A percentile compares a stretch with the other conserved stretches of the same genome.
These are phyloP conservation scores for Blastomyces parvus DNA, from an alignment of 2,329 filamentous ascomycete species.

Conservation along the genomic window DNA sequence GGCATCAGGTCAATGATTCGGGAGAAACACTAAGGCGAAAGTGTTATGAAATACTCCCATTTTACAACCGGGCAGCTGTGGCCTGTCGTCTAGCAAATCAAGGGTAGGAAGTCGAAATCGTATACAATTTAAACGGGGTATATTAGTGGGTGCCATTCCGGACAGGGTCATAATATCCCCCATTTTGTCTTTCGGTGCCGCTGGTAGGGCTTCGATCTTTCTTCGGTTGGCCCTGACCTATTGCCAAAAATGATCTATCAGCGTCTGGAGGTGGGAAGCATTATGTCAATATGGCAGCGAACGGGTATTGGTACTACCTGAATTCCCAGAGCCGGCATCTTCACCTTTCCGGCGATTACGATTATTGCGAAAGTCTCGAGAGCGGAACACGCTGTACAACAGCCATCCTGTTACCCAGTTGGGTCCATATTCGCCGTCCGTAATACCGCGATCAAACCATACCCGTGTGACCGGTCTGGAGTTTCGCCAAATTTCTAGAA, in stretches of 20 bases:
- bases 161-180: slow-evolving; percentile 35
- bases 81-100: slow-evolving; percentile 2
- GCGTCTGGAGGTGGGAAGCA: neutral
- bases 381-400: slow-evolving; percentile 41
- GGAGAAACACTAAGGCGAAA: neutral
- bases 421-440: slow-evolving; percentile 36
- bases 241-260: slow-evolving; percentile 7
- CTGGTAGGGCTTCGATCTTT: slow-evolving; percentile 17
- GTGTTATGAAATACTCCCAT: slow-evolving; percentile 24
- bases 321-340: slow-evolving; percentile 15
- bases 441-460: slow-evolving; percentile 34
- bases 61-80: neutral
- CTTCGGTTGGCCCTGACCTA: slow-evolving; percentile 20
- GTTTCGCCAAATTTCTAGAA: slow-evolving; percentile 36
- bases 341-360: slow-evolving; percentile 35
- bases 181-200: slow-evolving; percentile 20
- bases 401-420: slow-evolving; percentile 41
- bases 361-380: slow-evolving; percentile 39
- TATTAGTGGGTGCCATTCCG: slow-evolving; percentile 27
- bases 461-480: slow-evolving; percentile 30
- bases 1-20: neutral
- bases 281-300: neutral
- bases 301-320: slow-evolving; percentile 5
- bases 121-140: neutral
- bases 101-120: neutral